Conservation (phyloP, 352 stramenopile genomes). For the Phytophthora pluvialis region DNA sequence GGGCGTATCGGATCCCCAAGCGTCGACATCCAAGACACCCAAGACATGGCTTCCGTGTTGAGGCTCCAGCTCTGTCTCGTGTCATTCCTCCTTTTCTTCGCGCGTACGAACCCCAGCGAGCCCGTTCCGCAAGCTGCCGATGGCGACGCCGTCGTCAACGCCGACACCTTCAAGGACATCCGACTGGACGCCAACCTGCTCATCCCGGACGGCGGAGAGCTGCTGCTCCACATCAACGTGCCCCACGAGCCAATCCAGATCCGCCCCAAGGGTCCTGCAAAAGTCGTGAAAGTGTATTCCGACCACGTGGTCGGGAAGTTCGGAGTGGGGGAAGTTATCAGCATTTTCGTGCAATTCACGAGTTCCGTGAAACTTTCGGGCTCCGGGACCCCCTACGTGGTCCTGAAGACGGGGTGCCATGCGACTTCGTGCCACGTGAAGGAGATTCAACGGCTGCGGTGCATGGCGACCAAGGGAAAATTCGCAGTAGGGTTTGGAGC, state of each 20-base stretch:
- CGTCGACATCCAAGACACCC: background rate
- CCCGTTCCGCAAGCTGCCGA: slow-evolving; percentile 57
- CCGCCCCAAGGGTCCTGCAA: slow-evolving; percentile 57
- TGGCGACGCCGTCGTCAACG: slow-evolving; percentile 55
- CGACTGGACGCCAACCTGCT: slow-evolving; percentile 72
- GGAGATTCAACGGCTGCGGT: slow-evolving; percentile 71
- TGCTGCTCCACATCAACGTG: slow-evolving; percentile 72
- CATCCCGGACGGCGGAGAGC: slow-evolving; percentile 74
- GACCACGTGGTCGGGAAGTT: slow-evolving; percentile 49
- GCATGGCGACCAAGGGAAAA: slow-evolving; percentile 64
- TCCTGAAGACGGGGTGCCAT: slow-evolving; percentile 67
- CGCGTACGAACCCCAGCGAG: slow-evolving; percentile 32
- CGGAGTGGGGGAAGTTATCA: slow-evolving; percentile 66
- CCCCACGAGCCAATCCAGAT: slow-evolving; percentile 60
- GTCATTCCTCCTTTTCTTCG: background rate
- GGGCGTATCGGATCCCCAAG: slow-evolving; percentile 3
- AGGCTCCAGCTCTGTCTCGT: slow-evolving; percentile 16
- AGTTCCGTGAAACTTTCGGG: slow-evolving; percentile 66
- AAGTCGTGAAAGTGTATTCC: slow-evolving; percentile 71
- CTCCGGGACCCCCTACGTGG: slow-evolving; percentile 45
- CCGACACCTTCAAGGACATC: slow-evolving; percentile 53
- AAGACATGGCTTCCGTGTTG: slow-evolving; percentile 10
- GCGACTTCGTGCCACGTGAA: slow-evolving; percentile 50
- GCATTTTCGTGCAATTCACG: slow-evolving; percentile 76
- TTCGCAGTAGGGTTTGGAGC: slow-evolving; percentile 65